Evolutionary conservation across 1,139 yeast species (phyloP), one percentile per base, ranked within the genome.

Genomic region (Groenewaldozyma sp.): DNA sequence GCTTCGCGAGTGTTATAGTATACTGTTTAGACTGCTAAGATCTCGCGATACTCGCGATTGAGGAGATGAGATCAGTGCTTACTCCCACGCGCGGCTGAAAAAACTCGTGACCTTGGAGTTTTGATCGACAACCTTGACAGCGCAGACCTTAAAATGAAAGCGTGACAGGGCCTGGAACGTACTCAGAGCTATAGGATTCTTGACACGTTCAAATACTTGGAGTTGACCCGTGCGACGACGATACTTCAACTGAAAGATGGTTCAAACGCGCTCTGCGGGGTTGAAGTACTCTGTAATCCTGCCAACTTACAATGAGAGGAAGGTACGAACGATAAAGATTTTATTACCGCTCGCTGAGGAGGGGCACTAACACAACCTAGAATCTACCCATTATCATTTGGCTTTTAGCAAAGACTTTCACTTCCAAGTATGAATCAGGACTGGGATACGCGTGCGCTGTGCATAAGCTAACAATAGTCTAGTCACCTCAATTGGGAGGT

Each of bases 261-360:
- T 31, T 16, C 24, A 27, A 20, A 35, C 31, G 21, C 37, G 31
- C 7, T 35, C 42, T 4, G 19, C 24, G 24, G 38, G 24, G 16
- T 34, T 76, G 62, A 81, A 80, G 58, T 82, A 82, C 63, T 76
- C 87, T 9, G 82, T 82, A 33, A 81, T 82, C 52, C 68, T 82
- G 45, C 93, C 93, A 36, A 82, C 93, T 1, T 82, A 81, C 58
- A 81, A 82, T 64, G 93, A 82, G 64, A 74, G 75, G 56, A 73
- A 70, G 59, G 64, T 60, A 38, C 28, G 58, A 41, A 24, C 35
- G 17, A 29, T 11, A 14, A 13, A 13, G 29, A 14, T 28, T 16
- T 19, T 4, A 21, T 13, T 14, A 11, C 16, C n/a, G 13, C 17
- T 2, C 24, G 26, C 24, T 11, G 19, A 6, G 9, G 11, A 24